Conservation (phyloP, 1,284 basidiomycete species). For the Pulveroboletus sp. region DNA sequence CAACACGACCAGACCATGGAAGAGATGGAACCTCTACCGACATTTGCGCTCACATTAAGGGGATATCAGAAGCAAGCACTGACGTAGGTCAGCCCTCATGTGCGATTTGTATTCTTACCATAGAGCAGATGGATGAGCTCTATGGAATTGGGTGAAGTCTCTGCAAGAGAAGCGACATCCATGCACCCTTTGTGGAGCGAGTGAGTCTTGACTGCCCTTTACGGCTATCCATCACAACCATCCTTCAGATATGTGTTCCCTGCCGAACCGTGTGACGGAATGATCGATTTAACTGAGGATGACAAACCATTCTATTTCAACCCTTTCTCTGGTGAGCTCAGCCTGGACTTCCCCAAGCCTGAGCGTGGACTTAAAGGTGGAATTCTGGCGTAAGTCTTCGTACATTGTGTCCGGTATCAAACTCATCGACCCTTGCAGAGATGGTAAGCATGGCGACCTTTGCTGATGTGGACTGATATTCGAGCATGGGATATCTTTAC, state of each 20-base stretch:
- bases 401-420: background rate
- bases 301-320: constrained; percentile 84
- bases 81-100: constrained; percentile 43
- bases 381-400: constrained; percentile 75
- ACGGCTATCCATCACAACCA: background rate
- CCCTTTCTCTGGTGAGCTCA: constrained; percentile 93
- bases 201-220: constrained; percentile 47
- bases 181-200: constrained; percentile 97
- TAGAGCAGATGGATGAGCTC: constrained; percentile 85
- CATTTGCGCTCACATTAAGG: constrained; percentile 80
- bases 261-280: constrained; percentile 49
- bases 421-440: constrained; percentile 41
- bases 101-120: background rate
- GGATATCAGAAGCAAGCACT: constrained; percentile 96
- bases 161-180: constrained; percentile 69
- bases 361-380: constrained; percentile 83
- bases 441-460: constrained; percentile 46
- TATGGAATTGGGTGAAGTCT: constrained; percentile 73
- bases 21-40: constrained; percentile 80
- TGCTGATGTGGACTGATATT: constrained; percentile 5
- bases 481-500: background rate
- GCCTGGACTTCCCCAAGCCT: constrained; percentile 82
- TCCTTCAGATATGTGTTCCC: constrained; percentile 67
- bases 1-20: constrained; percentile 75
- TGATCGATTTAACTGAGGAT: constrained; percentile 71